Evolutionary conservation across 2,329 filamentous ascomycete species (phyloP).

Genomic region (Periconia macrospinosa): DNA sequence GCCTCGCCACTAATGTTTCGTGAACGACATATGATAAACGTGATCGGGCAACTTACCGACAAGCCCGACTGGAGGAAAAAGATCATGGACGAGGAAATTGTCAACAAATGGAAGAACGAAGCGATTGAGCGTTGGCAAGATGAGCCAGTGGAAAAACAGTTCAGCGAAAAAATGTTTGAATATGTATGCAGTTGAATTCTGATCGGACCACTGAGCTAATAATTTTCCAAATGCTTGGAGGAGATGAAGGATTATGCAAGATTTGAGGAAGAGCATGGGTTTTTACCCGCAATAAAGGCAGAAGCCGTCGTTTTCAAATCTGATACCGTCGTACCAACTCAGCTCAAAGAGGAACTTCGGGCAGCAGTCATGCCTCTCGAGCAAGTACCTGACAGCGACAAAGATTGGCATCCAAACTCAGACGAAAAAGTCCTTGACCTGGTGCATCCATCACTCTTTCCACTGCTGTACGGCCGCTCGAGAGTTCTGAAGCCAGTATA

Average conservation of each 20-base stretch:
- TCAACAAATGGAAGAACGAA: conserved; percentile 11
- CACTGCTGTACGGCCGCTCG: conserved; percentile 54
- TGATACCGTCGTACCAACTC: conserved; percentile 46
- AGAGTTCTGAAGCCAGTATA: background rate
- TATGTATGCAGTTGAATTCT: conserved; percentile 2
- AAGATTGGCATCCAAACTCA: conserved; percentile 65
- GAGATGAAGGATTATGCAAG: conserved; percentile 3
- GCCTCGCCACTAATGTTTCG: conserved; percentile 24
- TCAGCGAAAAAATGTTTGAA: conserved; percentile 1
- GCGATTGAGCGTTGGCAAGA: background rate
- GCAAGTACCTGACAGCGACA: conserved; percentile 49
- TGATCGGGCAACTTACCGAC: conserved; percentile 44
- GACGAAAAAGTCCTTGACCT: conserved; percentile 55
- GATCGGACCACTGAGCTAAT: conserved; percentile 44
- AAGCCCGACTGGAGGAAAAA: conserved; percentile 41
- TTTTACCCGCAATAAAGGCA: background rate
- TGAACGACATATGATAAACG: conserved; percentile 38
- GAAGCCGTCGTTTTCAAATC: conserved; percentile 47
- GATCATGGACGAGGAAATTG: conserved; percentile 33
- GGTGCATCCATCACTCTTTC: conserved; percentile 65
- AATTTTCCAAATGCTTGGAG: conserved; percentile 50
- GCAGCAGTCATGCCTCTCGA: conserved; percentile 46
- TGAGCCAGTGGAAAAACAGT: background rate
- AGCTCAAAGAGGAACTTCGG: conserved; percentile 35
- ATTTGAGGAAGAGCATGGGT: too few species aligned